Evolutionary conservation across 2,329 filamentous ascomycete species (phyloP), one percentile per base, ranked within the genome.

Genomic region (Venturia aucupariae): DNA sequence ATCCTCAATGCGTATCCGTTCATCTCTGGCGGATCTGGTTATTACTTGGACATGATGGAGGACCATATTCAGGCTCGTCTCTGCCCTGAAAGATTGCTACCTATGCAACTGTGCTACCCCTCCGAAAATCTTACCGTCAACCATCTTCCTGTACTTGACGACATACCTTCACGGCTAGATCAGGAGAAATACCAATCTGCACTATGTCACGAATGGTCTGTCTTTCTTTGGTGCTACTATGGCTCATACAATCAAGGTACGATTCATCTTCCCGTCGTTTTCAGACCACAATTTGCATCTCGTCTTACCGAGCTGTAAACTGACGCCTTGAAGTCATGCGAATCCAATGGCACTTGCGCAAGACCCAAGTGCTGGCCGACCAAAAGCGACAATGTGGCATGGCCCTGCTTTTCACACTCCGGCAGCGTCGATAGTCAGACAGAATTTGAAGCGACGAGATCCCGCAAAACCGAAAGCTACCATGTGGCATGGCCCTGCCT

Each of bases 301-400:
- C 27, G 8, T 27, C n/a, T 19, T 10, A 10, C 38, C 27, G 10
- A 44, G 10, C 17, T 19, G 6, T 8, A n/a, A 8, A 22, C 38
- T 60, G 7, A 41, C 22, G 17, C 32, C 4, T 42, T 8, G 35
- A 6, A 60, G 38, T 24, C 30, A 15, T 15, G 41, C 38, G 1
- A 41, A 42, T 44, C 38, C 59, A n/a, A 27, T 60, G 41, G 22
- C 59, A 41, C n/a, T 27, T 42, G 59, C 59, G 6, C 59, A 60
- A 44, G 41, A 60, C 35, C 35, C 59, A 27, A 13, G 24, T 19
- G 59, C 38, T 4, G n/a, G n/a, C n/a, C 35, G 59, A 44, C 38
- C 38, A 24, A 60, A 42, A 60, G 59, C 35, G 22, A 41, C 35
- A 19, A 60, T 60, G 59, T 44, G 35, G 38, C 35, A 60, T 32